Base-by-base conservation (phyloP, 116 monocot species). In the Dioscorea cayenensis region DNA sequence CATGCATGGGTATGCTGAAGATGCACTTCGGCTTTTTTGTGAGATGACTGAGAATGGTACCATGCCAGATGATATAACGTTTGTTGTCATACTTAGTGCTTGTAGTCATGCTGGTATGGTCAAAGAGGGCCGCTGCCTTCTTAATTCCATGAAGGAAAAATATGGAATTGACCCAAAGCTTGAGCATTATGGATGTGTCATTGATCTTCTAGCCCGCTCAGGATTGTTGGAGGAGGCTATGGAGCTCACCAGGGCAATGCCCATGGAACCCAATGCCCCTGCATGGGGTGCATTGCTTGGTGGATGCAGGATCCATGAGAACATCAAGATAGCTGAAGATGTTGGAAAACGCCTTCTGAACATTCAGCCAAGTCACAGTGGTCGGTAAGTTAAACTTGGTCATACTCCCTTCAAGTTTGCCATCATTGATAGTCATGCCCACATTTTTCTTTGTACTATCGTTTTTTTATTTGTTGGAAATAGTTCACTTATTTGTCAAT, bases 101-200 rank as follows among this genome's bases (percentile, higher is more conserved):
- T 87, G 81, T 63, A 77, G 78, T 71, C 81, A 84, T 71, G 70
- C 78, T 4, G 84, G 87, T 52, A 55, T 76, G 81, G 81, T 87
- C 28, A 67, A 67, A 16, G 75, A 77, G 36, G 87, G 87, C 23
- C 72, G 74, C 0, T 21, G 68, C 43, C n/a, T 84, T 55, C 60
- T 87, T 6, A 37, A 60, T 37, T 70, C 36, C 28, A 87, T 87
- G 87, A 71, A 77, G 55, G 63, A 9, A 2, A 65, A 8, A 13
- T 69, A 87, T 66, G 78, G 79, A 29, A 73, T 87, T 23, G 74
- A 76, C 19, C 87, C 84, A 7, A 84, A 84, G 64, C 59, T 81
- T 27, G 84, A 87, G 76, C 87, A 87, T 71, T 87, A 84, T 66
- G 84, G 81, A 51, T 87, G 87, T 72, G 62, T 84, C 6, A 51